Base-by-base conservation (phyloP, 129 eudicot genomes). In the Centella asiatica region DNA sequence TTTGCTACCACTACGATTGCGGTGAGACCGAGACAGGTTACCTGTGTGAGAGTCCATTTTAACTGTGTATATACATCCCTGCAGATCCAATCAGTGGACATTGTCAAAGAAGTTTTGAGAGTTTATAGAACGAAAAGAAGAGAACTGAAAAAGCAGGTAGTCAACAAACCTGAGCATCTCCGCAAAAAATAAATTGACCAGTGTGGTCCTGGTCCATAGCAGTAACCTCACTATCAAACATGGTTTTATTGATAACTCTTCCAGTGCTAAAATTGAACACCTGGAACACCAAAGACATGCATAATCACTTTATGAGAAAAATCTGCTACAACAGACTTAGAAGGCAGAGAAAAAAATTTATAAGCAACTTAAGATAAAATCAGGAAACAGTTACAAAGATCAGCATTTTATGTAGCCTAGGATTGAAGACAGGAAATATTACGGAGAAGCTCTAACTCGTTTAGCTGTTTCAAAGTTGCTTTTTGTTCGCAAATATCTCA, bases 171-270 rank as follows among this genome's bases (percentile, higher is more conserved):
- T 84, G 88, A 70, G 83, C 76, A 76, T 87, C 98, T 26, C 98
- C 98, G 64, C 98, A 92, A 65, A 92, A 92, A 28, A 92, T 74
- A 67, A 92, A 80, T 69, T 87, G 98, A 19, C 98, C 98, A 27
- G 98, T 87, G 72, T 92, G 98, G 76, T 92, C 98, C 80, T 87
- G 87, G 77, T 92, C 98, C 82, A 92, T 82, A 36, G 96, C 90
- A 36, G 96, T 89, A 55, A 92, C 94, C 80, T 80, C 96, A 48
- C 89, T 67, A 68, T 78, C 90, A 47, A 87, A 77, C 19, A 60
- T 64, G 33, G 77, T 47, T 59, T 87, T 87, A 74, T 78, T 60
- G 64, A 92, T 74, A 60, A 79, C 32, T 78, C 98, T 84, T 49
- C 98, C 98, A 2, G 98, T 92, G 67, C 98, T 92, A 54, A 92